A percentile compares a stretch with the other conserved stretches of the same genome.
These are phyloP conservation scores for Arabidopsis suecica DNA, from an alignment of 345 rosid species.

Conservation along the genomic window DNA sequence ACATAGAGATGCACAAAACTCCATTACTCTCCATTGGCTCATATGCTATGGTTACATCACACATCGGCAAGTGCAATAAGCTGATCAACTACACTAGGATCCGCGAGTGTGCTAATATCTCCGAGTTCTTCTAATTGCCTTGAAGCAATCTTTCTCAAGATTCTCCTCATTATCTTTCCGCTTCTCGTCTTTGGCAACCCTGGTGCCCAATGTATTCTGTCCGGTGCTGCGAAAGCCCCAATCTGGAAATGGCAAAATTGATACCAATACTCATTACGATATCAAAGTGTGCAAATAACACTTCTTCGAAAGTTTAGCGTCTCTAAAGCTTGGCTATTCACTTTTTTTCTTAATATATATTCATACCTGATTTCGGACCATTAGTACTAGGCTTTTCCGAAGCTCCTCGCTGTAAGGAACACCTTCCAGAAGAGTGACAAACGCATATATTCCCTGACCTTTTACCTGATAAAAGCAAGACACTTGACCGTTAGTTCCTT, in stretches of 20 bases:
- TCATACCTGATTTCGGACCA: slow-evolving; percentile 81
- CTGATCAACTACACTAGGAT: slow-evolving; percentile 79
- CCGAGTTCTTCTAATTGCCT: slow-evolving; percentile 87
- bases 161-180: slow-evolving; percentile 98
- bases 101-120: slow-evolving; percentile 94
- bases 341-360: background rate
- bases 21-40: background rate
- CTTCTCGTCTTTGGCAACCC: slow-evolving; percentile 96
- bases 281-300: background rate
- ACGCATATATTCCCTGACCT: slow-evolving; percentile 98
- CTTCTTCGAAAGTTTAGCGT: background rate
- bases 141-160: slow-evolving; percentile 90
- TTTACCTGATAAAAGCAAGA: slow-evolving; percentile 61
- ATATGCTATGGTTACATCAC: slow-evolving; percentile 27
- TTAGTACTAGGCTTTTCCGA: slow-evolving; percentile 66
- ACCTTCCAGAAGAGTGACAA: slow-evolving; percentile 91
- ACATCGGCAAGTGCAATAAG: slow-evolving; percentile 77
- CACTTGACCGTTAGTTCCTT: background rate
- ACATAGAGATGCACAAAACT: slow-evolving; percentile 24
- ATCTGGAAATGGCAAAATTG: slow-evolving; percentile 51
- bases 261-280: slow-evolving; percentile 7
- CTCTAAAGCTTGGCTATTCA: background rate
- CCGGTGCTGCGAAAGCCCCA: slow-evolving; percentile 98
- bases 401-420: slow-evolving; percentile 89
- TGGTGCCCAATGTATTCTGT: slow-evolving; percentile 94